phyloP scores from a whole-genome alignment of 305 asterid genomes.

The Rubia balearica region DNA sequence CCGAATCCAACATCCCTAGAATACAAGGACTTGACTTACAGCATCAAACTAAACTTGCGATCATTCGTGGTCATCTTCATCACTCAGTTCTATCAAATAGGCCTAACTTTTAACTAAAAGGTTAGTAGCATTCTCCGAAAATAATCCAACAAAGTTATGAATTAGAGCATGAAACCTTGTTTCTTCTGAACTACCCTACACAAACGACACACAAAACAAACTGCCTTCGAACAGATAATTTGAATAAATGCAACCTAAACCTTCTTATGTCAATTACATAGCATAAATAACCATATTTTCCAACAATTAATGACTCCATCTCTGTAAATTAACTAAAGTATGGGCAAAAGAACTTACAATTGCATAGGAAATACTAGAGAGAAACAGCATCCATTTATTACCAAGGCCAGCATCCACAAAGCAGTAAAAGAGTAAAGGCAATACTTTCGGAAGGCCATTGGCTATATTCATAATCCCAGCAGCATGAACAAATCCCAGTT shows the following conservation, averaged over 20 bases:
- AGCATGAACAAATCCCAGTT: conserved; percentile 21
- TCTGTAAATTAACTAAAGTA: neutral
- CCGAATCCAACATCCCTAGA: neutral
- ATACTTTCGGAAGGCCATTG: conserved; percentile 15
- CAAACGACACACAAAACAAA: neutral
- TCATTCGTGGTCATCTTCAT: neutral
- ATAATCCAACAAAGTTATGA: neutral
- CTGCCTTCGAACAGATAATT: neutral
- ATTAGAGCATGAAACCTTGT: neutral
- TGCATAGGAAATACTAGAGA: conserved; percentile 13
- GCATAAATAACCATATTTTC: neutral
- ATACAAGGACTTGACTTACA: neutral
- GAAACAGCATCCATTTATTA: conserved; percentile 12
- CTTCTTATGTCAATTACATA: neutral
- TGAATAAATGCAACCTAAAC: neutral
- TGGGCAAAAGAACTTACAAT: conserved; percentile 15
- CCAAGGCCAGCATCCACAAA: conserved; percentile 19
- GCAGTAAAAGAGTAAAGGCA: conserved; percentile 13
- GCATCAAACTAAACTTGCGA: neutral
- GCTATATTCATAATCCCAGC: conserved; percentile 22
- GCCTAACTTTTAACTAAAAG: neutral
- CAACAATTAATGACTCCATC: neutral
- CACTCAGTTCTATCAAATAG: neutral
- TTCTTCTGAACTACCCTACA: neutral
- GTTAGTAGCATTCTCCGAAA: neutral